phyloP scores from a whole-genome alignment of 2,329 filamentous ascomycete species.

The Calonectria multiphialidica region DNA sequence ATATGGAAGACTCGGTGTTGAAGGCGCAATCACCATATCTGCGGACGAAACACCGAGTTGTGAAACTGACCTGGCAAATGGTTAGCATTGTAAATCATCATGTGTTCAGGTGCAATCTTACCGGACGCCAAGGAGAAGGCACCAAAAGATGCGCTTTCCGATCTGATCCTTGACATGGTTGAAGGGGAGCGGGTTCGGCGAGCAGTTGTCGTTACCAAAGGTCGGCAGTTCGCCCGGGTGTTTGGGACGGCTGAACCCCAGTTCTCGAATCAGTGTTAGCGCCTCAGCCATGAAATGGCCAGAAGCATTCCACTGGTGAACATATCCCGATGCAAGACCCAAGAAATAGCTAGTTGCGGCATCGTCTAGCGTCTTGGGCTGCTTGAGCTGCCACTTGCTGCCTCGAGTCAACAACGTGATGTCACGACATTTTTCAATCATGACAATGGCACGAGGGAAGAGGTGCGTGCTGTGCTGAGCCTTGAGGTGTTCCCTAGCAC shows the following conservation, averaged over 20 bases:
- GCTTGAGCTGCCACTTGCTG: slow-evolving; percentile 60
- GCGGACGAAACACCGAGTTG: slow-evolving; percentile 80
- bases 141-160: slow-evolving; percentile 86
- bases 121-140: slow-evolving; percentile 80
- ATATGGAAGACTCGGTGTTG: slow-evolving; percentile 80
- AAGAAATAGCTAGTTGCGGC: slow-evolving; percentile 83
- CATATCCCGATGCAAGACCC: slow-evolving; percentile 75
- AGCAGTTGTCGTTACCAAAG: slow-evolving; percentile 55
- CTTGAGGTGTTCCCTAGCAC: slow-evolving; percentile 77
- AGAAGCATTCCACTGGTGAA: slow-evolving; percentile 74
- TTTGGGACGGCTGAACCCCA: slow-evolving; percentile 73
- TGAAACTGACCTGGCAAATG: slow-evolving; percentile 73
- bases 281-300: slow-evolving; percentile 81
- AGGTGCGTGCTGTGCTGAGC: slow-evolving; percentile 71
- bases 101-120: slow-evolving; percentile 47
- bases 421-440: slow-evolving; percentile 78
- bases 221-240: slow-evolving; percentile 52
- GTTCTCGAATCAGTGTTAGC: slow-evolving; percentile 74
- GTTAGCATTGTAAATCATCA: slow-evolving; percentile 23
- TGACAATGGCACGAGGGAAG: slow-evolving; percentile 76
- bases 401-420: slow-evolving; percentile 78
- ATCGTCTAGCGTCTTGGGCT: slow-evolving; percentile 63
- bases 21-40: slow-evolving; percentile 81
- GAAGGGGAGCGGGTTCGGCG: slow-evolving; percentile 60
- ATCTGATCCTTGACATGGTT: slow-evolving; percentile 81